Conservation (phyloP, 352 stramenopile species). For the Globisporangium nodosum region DNA sequence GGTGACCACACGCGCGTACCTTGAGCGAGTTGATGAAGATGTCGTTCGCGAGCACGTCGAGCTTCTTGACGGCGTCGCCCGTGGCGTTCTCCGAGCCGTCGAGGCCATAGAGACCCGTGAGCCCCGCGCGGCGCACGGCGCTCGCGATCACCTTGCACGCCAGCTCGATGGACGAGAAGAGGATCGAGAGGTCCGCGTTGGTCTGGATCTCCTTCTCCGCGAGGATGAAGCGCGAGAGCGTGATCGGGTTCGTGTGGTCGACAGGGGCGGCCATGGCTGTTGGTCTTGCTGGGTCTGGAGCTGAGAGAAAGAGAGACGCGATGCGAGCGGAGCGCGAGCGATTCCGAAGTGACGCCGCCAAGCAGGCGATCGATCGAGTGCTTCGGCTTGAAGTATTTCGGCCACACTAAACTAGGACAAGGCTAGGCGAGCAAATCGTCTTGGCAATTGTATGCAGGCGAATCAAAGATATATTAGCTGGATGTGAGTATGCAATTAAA, state of each 20-base stretch:
- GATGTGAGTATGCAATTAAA: not conserved
- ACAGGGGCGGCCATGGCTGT: slow-evolving; percentile 37
- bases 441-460: no score
- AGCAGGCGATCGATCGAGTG: no score
- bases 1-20: slow-evolving; percentile 8
- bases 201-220: slow-evolving; percentile 89
- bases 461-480: not conserved
- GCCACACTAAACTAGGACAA: no score
- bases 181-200: slow-evolving; percentile 92
- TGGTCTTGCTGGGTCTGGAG: slow-evolving; percentile 1
- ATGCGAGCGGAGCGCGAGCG: slow-evolving; percentile 11
- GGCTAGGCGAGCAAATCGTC: no score
- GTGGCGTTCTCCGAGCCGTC: slow-evolving; percentile 97
- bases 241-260: slow-evolving; percentile 86
- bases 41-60: slow-evolving; percentile 98
- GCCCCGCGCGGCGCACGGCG: slow-evolving; percentile 93
- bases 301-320: not conserved
- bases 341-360: slow-evolving; percentile 13
- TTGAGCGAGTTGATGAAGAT: slow-evolving; percentile 97
- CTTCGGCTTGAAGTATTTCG: not conserved
- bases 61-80: slow-evolving; percentile 98
- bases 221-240: slow-evolving; percentile 93
- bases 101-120: slow-evolving; percentile 90
- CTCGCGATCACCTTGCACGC: slow-evolving; percentile 97
- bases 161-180: slow-evolving; percentile 95